phyloP scores from a whole-genome alignment of 2,329 filamentous ascomycete genomes.

The Alternaria infectoria region DNA sequence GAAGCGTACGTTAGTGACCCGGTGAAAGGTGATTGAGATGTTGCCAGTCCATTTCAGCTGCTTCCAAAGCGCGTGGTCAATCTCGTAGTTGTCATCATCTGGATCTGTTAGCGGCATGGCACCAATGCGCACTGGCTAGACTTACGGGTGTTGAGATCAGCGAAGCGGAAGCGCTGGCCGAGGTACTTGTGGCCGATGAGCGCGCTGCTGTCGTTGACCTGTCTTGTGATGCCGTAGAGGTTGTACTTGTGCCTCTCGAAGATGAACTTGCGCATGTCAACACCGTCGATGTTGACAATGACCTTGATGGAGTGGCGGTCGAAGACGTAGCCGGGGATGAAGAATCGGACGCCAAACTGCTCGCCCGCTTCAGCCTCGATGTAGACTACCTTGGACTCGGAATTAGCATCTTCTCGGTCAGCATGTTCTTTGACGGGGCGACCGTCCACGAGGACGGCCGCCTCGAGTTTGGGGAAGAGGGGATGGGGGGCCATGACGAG shows the following conservation, averaged over 20 bases:
- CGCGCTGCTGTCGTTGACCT: not conserved
- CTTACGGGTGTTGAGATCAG: constrained; percentile 3
- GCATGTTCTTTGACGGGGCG: constrained; percentile 10
- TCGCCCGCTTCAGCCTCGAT: constrained; percentile 5
- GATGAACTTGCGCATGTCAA: constrained; percentile 1
- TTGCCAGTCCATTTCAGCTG: not conserved
- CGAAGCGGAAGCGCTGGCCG: constrained; percentile 8
- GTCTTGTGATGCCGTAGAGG: not conserved
- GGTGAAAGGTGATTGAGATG: constrained; percentile 3
- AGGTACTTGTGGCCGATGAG: not conserved
- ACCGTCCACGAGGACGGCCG: constrained; percentile 14
- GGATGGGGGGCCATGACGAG: constrained; percentile 15
- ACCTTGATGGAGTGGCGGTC: not conserved
- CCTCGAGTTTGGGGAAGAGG: constrained; percentile 7
- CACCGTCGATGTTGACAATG: constrained; percentile 12
- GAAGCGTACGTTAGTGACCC: not conserved
- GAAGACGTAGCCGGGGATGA: constrained; percentile 5
- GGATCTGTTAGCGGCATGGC: not conserved
- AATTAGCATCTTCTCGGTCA: not conserved
- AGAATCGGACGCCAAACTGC: constrained; percentile 8
- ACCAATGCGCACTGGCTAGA: not conserved
- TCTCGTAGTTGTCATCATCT: not conserved
- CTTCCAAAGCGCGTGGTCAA: not conserved
- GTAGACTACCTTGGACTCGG: constrained; percentile 7
- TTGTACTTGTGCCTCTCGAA: not conserved